A percentile compares a stretch with the other conserved stretches of the same genome.
phyloP scores from a whole-genome alignment of 2,329 filamentous ascomycete species.

The Trichoderma lentiforme region DNA sequence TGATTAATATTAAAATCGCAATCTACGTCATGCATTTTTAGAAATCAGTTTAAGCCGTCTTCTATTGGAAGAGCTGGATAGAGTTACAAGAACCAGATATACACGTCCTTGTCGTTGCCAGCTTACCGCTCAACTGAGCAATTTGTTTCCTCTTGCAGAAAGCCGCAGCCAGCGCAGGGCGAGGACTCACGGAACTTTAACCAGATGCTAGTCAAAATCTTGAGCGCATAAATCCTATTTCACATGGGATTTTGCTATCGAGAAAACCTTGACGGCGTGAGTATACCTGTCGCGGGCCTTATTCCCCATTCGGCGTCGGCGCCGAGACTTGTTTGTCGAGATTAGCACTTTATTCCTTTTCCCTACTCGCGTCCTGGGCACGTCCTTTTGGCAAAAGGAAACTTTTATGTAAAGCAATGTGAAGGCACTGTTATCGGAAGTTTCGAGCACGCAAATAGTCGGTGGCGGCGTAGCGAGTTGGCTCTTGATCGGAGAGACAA shows the following conservation, averaged over 20 bases:
- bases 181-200: not conserved
- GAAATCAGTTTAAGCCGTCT: not conserved
- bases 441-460: not conserved
- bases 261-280: not conserved
- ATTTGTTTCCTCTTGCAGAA: not conserved
- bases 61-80: not conserved
- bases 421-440: not conserved
- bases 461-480: not conserved
- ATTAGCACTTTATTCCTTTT: not conserved
- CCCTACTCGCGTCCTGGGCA: not conserved
- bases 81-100: not conserved
- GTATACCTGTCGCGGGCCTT: not conserved
- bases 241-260: not conserved
- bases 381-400: not conserved
- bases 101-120: not conserved
- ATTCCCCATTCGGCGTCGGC: not conserved
- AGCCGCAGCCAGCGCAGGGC: not conserved
- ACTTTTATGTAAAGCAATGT: not conserved
- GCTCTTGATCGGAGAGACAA: not conserved
- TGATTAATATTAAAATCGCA: not conserved
- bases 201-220: not conserved
- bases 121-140: not conserved
- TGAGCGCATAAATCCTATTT: not conserved
- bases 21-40: not conserved
- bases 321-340: slow-evolving; percentile 7